phyloP scores from a whole-genome alignment of 805 yeast genomes.

The Zygosaccharomyces siamensis region DNA sequence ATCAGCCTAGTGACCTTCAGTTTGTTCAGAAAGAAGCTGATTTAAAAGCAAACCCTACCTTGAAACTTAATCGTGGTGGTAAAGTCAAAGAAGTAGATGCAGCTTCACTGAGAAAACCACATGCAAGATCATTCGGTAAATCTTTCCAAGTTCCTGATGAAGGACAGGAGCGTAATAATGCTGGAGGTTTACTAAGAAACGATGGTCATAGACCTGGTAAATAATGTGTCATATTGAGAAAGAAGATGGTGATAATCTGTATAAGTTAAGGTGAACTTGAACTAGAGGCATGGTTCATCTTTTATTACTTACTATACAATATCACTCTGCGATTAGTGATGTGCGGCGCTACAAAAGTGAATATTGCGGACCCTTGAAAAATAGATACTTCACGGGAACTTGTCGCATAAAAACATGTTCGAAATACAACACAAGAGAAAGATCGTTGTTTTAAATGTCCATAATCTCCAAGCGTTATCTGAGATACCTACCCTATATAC shows the following conservation, averaged over 20 bases:
- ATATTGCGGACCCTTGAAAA: neutral
- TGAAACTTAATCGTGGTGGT: constrained; percentile 23
- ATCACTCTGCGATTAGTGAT: neutral
- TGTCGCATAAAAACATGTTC: neutral
- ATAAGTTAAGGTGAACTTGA: neutral
- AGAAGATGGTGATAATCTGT: neutral
- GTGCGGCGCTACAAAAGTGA: neutral
- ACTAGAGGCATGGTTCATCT: neutral
- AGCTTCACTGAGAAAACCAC: constrained; percentile 25
- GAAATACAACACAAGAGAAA: neutral
- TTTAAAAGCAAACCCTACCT: constrained; percentile 7
- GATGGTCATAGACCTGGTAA: constrained; percentile 26
- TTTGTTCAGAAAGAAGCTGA: constrained; percentile 1
- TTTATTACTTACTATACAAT: neutral
- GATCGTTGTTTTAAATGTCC: constrained; percentile 3
- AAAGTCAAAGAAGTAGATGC: constrained; percentile 19
- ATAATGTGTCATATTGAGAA: neutral
- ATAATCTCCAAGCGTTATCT: constrained; percentile 10
- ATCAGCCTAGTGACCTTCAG: neutral
- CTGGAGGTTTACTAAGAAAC: constrained; percentile 23
- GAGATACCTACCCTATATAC: constrained; percentile 8
- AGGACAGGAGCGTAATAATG: constrained; percentile 8
- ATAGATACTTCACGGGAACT: neutral
- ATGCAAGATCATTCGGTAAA: constrained; percentile 15
- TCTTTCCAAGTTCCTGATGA: constrained; percentile 1